Base-by-base conservation (phyloP, 257 asterid genomes). In the Nicotiana attenuata region DNA sequence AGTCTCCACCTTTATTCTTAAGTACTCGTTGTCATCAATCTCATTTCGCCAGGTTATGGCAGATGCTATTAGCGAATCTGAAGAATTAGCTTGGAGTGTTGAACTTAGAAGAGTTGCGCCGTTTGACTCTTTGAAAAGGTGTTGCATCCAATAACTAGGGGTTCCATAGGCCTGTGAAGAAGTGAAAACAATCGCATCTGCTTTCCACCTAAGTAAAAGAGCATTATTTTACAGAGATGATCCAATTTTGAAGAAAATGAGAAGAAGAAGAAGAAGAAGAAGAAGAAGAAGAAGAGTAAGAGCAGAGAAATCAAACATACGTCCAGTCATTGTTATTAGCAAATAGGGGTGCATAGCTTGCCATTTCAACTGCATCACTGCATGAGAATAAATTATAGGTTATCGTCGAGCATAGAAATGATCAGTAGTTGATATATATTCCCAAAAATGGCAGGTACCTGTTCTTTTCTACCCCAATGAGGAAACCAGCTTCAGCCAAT, bases 71-170 rank as follows among this genome's bases (percentile, higher is more conserved):
- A 96, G 93, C 65, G 90, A 78, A 79, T 45, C 66, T 0, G 92
- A 89, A 35, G 88, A 63, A 83, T 83, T 89, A 5, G 93, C 45
- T 82, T 83, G 88, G 29, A 96, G 85, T 45, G 92, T 85, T 50
- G 98, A 85, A 69, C 45, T 85, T n/a, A 94, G 91, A 80, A 94
- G 97, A 29, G 91, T 87, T 35, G 98, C 99, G 0, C 98, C 97
- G 11, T 94, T 96, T 3, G 99, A 96, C 83, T 96, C 97, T 64
- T 80, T 85, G 88, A 96, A 94, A 38, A 94, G 91, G 65, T 92
- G 97, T 65, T 94, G 99, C 99, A 96, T 96, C 98, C 98, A 96
- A 80, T 96, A 96, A 83, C 97, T 96, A 35, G 98, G 99, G 71
- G 97, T 96, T 76, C 98, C 98, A 78, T 92, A 96, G 4, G 53